phyloP scores from a whole-genome alignment of 2,329 filamentous ascomycete species.

The Ampelomyces quisqualis region DNA sequence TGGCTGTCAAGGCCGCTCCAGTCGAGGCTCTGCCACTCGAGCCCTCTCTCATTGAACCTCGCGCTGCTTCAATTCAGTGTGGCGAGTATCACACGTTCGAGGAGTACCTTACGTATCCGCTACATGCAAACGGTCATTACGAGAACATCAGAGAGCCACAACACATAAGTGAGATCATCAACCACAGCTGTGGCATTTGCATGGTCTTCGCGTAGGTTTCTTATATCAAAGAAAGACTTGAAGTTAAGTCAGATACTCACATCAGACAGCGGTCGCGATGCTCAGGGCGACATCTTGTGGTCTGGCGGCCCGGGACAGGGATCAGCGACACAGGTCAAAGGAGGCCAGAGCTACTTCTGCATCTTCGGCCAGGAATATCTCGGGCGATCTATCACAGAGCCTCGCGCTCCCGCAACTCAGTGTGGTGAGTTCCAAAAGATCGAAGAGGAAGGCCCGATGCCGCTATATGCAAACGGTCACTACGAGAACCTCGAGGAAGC shows the following conservation, averaged over 20 bases:
- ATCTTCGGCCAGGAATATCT: no score
- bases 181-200: slow-evolving; percentile 1
- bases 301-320: not conserved
- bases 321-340: not conserved
- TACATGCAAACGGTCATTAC: slow-evolving; percentile 2
- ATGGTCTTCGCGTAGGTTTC: slow-evolving; percentile 1
- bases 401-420: not conserved
- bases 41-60: no score
- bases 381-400: no score
- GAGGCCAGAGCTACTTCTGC: slow-evolving; percentile 1
- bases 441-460: not conserved
- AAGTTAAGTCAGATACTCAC: not conserved
- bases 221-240: not conserved
- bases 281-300: slow-evolving; percentile 1
- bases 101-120: not conserved
- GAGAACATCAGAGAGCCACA: slow-evolving; percentile 1
- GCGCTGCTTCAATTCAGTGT: not conserved
- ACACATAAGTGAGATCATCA: not conserved
- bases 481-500: slow-evolving; percentile 2
- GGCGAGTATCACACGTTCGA: not conserved
- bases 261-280: not conserved
- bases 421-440: not conserved
- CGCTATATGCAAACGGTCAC: slow-evolving; percentile 1
- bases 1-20: slow-evolving; percentile 1
- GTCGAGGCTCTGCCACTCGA: no score